A percentile compares a stretch with the other conserved stretches of the same genome.
Conservation (phyloP, 768 basidiomycete genomes). For the Amanita brunnescens region DNA sequence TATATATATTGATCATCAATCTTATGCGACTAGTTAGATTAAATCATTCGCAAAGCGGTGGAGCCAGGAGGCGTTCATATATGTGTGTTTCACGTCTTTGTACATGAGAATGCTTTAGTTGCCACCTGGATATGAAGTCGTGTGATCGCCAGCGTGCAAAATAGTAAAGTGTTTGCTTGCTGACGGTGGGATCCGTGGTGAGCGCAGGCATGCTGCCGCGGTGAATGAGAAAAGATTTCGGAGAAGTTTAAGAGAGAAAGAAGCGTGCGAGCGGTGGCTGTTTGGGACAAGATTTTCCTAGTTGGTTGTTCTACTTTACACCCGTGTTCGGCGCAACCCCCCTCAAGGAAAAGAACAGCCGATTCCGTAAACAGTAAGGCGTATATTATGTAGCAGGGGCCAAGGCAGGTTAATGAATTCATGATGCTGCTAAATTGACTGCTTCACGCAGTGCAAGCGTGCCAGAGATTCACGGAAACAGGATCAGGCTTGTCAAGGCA, state of each 20-base stretch:
- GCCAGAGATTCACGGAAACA: slow-evolving; percentile 8
- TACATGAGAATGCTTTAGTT: not conserved
- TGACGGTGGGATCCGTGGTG: slow-evolving; percentile 3
- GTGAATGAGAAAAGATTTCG: slow-evolving; percentile 2
- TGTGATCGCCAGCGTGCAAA: not conserved
- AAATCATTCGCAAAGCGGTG: not conserved
- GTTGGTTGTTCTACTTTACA: not conserved
- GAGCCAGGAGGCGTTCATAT: slow-evolving; percentile 1
- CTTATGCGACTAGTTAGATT: not conserved
- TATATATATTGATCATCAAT: not conserved
- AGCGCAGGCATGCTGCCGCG: slow-evolving; percentile 4
- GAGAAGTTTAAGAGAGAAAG: not conserved
- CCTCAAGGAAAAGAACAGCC: slow-evolving; percentile 1
- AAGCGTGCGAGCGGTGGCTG: slow-evolving; percentile 1
- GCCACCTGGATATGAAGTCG: not conserved
- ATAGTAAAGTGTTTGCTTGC: not conserved
- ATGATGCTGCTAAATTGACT: slow-evolving; percentile 8
- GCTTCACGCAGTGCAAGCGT: slow-evolving; percentile 14
- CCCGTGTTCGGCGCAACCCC: slow-evolving; percentile 3
- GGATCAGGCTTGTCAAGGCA: slow-evolving; percentile 27
- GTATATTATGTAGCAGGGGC: slow-evolving; percentile 6
- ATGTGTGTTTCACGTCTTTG: not conserved
- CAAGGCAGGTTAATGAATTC: slow-evolving; percentile 6
- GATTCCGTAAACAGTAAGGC: slow-evolving; percentile 4
- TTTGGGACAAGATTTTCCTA: slow-evolving; percentile 3